phyloP scores from a whole-genome alignment of 805 yeast genomes.

The Spathaspora boniae region DNA sequence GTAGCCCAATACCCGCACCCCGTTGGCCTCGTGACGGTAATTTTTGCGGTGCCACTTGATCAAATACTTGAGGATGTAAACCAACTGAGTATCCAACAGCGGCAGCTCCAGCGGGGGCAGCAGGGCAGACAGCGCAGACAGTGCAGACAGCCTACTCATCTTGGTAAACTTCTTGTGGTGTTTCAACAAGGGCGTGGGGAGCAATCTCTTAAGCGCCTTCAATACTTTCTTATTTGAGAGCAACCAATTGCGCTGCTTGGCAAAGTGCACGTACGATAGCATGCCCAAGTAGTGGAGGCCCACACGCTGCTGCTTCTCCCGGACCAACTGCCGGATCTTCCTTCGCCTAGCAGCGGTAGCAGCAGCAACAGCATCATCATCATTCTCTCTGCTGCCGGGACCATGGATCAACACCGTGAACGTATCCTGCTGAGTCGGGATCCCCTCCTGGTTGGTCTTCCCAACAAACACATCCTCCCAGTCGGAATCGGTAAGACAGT shows the following conservation, averaged over 20 bases:
- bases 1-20: slow-evolving; percentile 27
- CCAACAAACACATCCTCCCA: slow-evolving; percentile 18
- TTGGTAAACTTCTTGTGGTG: slow-evolving; percentile 17
- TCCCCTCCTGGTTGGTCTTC: neutral
- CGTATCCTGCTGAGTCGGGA: neutral
- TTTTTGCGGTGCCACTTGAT: slow-evolving; percentile 33
- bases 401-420: neutral
- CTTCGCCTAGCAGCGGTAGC: too few species aligned
- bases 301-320: slow-evolving; percentile 8
- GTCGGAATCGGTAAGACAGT: slow-evolving; percentile 11
- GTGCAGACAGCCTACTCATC: too few species aligned
- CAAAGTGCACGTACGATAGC: slow-evolving; percentile 20
- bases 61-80: slow-evolving; percentile 28
- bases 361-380: too few species aligned
- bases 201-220: slow-evolving; percentile 19
- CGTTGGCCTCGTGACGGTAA: slow-evolving; percentile 26
- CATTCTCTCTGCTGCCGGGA: neutral
- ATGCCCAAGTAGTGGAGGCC: slow-evolving; percentile 21
- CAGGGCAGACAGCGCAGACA: too few species aligned
- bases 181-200: slow-evolving; percentile 20
- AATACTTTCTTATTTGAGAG: slow-evolving; percentile 16
- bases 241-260: slow-evolving; percentile 18
- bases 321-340: slow-evolving; percentile 4
- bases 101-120: too few species aligned
- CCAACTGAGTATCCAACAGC: slow-evolving; percentile 16